Evolutionary conservation across 129 eudicot species (phyloP).

Genomic region (Flaveria trinervia): DNA sequence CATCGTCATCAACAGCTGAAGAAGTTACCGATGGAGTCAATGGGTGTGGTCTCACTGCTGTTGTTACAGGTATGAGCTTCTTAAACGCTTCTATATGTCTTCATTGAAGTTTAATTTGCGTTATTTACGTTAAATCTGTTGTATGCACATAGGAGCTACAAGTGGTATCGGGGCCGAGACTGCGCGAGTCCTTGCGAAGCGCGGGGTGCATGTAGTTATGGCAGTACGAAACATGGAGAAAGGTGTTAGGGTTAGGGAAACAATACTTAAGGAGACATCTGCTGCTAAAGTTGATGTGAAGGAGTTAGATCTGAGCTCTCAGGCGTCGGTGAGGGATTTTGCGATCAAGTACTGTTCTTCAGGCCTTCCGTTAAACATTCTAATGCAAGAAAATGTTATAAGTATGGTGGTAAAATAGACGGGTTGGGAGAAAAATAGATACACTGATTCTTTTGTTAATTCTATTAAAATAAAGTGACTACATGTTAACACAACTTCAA

Average conservation of each 20-base stretch:
- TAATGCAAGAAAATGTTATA: constrained; percentile 19
- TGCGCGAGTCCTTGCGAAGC: constrained; percentile 27
- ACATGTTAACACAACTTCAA: too few relatives aligned
- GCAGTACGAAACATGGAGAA: constrained; percentile 22
- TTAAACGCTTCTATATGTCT: too few relatives aligned
- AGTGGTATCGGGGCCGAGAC: constrained; percentile 37
- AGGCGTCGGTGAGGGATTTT: constrained; percentile 29
- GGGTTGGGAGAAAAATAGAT: background rate
- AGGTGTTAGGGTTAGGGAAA: constrained; percentile 20
- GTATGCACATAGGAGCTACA: constrained; percentile 19
- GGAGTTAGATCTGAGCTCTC: constrained; percentile 13
- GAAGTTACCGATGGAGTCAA: constrained; percentile 34
- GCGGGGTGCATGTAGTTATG: constrained; percentile 34
- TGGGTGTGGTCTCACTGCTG: constrained; percentile 33
- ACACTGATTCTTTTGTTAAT: too few relatives aligned
- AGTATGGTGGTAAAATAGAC: background rate
- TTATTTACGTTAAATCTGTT: background rate
- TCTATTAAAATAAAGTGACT: too few relatives aligned
- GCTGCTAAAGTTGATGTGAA: background rate
- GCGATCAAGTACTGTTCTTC: constrained; percentile 21
- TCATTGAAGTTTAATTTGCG: too few relatives aligned
- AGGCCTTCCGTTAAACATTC: constrained; percentile 28
- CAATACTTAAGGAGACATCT: constrained; percentile 9
- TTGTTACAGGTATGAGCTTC: constrained; percentile 33
- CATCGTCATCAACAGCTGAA: constrained; percentile 41